phyloP scores from a whole-genome alignment of 768 basidiomycete species.

The Terana coerulea region DNA sequence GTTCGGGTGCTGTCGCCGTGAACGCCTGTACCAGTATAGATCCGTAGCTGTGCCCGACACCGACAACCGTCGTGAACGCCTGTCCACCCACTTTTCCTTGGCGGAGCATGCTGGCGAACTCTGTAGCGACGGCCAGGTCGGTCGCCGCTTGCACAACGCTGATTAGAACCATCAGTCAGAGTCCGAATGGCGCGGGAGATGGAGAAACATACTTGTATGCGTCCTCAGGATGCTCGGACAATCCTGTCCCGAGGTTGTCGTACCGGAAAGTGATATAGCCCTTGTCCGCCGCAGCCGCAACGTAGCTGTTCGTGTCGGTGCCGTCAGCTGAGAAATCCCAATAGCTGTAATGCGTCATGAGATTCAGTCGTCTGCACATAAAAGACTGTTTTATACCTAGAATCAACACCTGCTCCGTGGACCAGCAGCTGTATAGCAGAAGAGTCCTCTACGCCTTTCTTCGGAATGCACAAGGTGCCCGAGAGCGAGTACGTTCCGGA shows the following conservation, averaged over 20 bases:
- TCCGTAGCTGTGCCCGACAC: conserved; percentile 1
- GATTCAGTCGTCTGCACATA: neutral
- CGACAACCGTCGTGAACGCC: neutral
- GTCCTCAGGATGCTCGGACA: neutral
- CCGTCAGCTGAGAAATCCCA: neutral
- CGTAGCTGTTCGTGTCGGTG: neutral
- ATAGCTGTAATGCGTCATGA: too few relatives aligned
- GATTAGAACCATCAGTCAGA: too few relatives aligned
- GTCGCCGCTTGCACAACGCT: neutral
- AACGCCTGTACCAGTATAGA: neutral
- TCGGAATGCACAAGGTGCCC: conserved; percentile 17
- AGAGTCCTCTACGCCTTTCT: conserved; percentile 12
- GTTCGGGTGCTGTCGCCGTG: neutral
- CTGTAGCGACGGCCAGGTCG: neutral
- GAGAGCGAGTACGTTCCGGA: conserved; percentile 15
- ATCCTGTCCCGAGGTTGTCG: neutral
- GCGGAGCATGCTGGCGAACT: neutral
- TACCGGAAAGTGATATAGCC: neutral
- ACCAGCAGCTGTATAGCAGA: conserved; percentile 15
- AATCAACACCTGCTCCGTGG: conserved; percentile 17
- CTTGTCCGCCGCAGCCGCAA: neutral
- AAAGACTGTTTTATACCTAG: conserved; percentile 7
- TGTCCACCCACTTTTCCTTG: neutral
- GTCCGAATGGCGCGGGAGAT: too few relatives aligned
- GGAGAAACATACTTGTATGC: conserved; percentile 4